A percentile compares a stretch with the other conserved stretches of the same genome.
Evolutionary conservation across 2,329 filamentous ascomycete genomes (phyloP).

Genomic region (Beauveria scarabaeidicola): DNA sequence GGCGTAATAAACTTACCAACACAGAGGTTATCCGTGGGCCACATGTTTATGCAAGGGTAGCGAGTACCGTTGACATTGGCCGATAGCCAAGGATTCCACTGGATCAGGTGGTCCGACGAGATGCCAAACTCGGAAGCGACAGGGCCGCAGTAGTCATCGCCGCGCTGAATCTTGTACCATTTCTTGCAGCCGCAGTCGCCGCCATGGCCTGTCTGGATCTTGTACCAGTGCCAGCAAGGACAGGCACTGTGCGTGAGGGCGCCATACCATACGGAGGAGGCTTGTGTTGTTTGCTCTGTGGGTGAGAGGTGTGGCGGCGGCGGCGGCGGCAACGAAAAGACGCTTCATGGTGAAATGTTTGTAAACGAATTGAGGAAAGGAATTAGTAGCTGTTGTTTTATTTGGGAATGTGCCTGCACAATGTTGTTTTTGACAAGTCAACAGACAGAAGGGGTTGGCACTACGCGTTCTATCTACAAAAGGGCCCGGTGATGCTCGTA

Average conservation of each 20-base stretch:
- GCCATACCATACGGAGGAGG: slow-evolving; percentile 2
- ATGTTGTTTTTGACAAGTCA: too few species aligned
- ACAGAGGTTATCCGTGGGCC: slow-evolving; percentile 8
- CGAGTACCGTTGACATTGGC: slow-evolving; percentile 4
- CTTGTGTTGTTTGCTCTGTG: not conserved
- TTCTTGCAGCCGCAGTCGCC: slow-evolving; percentile 9
- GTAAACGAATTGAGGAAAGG: not conserved
- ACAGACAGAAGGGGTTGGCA: not conserved
- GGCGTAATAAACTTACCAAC: slow-evolving; percentile 2
- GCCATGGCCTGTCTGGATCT: slow-evolving; percentile 4
- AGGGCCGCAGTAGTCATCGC: slow-evolving; percentile 8
- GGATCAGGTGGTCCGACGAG: slow-evolving; percentile 5
- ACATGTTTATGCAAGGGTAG: slow-evolving; percentile 7
- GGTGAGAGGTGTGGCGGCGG: slow-evolving; percentile 1
- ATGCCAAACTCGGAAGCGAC: slow-evolving; percentile 8
- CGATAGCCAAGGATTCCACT: slow-evolving; percentile 11
- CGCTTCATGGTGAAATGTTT: not conserved
- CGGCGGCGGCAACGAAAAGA: not conserved
- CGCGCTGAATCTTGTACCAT: slow-evolving; percentile 5
- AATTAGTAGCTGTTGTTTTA: too few species aligned
- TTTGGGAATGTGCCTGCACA: too few species aligned
- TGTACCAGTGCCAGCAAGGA: slow-evolving; percentile 10
- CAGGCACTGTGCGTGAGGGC: slow-evolving; percentile 7
- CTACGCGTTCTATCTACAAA: not conserved
- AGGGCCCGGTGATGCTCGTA: not conserved